Percentiles rank a stretch among this genome's conserved stretches.
Evolutionary conservation across 306 rosid genomes (phyloP).

Genomic region (Gynostemma pentaphyllum): DNA sequence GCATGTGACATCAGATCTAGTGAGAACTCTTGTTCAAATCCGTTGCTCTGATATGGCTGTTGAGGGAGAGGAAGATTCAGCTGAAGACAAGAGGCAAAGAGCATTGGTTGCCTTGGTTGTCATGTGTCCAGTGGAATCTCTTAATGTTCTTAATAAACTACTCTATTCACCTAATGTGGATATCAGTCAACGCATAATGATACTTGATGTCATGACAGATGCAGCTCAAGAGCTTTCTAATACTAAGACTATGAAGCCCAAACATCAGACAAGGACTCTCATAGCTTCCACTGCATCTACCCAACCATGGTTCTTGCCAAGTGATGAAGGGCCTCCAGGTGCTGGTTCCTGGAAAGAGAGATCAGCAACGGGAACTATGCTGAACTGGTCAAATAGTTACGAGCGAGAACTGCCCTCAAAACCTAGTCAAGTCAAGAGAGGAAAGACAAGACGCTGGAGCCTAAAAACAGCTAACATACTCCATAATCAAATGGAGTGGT

Average conservation of each 20-base stretch:
- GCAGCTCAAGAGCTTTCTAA: conserved; percentile 89
- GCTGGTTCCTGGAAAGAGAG: conserved; percentile 79
- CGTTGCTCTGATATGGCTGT: conserved; percentile 86
- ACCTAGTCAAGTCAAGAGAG: conserved; percentile 52
- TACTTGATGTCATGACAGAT: conserved; percentile 85
- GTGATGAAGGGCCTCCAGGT: conserved; percentile 61
- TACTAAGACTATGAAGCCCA: conserved; percentile 40
- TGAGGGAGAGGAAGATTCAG: conserved; percentile 85
- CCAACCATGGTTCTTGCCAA: conserved; percentile 88
- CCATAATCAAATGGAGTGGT: conserved; percentile 47
- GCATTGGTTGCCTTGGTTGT: conserved; percentile 69
- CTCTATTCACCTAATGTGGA: conserved; percentile 83
- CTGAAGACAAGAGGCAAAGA: conserved; percentile 80
- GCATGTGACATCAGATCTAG: conserved; percentile 63
- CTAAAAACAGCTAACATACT: conserved; percentile 29
- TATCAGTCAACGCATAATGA: conserved; percentile 83
- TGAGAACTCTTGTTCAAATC: conserved; percentile 74
- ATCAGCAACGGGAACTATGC: conserved; percentile 45
- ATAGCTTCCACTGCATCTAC: conserved; percentile 59
- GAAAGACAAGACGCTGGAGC: conserved; percentile 83
- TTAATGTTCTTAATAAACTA: conserved; percentile 57
- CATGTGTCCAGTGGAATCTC: conserved; percentile 61
- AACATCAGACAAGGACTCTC: conserved; percentile 45
- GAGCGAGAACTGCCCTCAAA: conserved; percentile 75
- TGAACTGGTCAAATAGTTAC: conserved; percentile 76